Percentiles rank a stretch among this genome's conserved stretches.
phyloP scores from a whole-genome alignment of 2,329 filamentous ascomycete species.

The Colletotrichum sublineola region DNA sequence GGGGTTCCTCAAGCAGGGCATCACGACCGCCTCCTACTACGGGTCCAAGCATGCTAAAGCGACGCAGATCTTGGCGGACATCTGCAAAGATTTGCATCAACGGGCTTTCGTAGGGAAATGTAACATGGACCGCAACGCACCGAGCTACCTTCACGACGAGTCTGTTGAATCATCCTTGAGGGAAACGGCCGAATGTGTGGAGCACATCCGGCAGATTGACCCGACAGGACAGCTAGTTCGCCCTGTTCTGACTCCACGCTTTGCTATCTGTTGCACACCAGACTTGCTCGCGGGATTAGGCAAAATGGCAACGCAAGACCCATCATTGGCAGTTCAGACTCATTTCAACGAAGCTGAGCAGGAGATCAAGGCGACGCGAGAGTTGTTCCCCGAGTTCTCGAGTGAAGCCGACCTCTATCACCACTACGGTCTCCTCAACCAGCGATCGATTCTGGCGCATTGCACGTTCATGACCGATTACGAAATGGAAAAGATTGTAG shows the following conservation, averaged over 20 bases:
- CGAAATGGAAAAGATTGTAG: conserved; percentile 63
- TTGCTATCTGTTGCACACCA: conserved; percentile 71
- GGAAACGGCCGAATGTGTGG: conserved; percentile 64
- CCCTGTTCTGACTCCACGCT: conserved; percentile 69
- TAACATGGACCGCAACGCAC: conserved; percentile 71
- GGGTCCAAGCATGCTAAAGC: conserved; percentile 68
- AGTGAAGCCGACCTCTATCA: conserved; percentile 73
- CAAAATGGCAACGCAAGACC: conserved; percentile 61
- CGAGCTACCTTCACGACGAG: conserved; percentile 65
- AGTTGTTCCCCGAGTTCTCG: conserved; percentile 67
- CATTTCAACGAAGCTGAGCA: conserved; percentile 76
- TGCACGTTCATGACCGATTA: conserved; percentile 72
- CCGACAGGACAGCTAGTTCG: conserved; percentile 58
- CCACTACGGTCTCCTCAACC: conserved; percentile 65
- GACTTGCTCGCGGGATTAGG: conserved; percentile 69
- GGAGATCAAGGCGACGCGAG: conserved; percentile 67
- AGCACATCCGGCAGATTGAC: conserved; percentile 61
- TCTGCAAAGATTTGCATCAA: conserved; percentile 66
- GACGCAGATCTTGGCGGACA: conserved; percentile 68
- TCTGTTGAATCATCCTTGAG: conserved; percentile 60
- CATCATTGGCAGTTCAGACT: conserved; percentile 70
- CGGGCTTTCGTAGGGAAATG: conserved; percentile 73
- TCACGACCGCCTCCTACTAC: conserved; percentile 74
- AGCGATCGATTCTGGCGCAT: conserved; percentile 73
- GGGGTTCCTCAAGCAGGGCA: conserved; percentile 71